Base-by-base conservation (phyloP, 1,284 basidiomycete species). In the Pascua guehoae region DNA sequence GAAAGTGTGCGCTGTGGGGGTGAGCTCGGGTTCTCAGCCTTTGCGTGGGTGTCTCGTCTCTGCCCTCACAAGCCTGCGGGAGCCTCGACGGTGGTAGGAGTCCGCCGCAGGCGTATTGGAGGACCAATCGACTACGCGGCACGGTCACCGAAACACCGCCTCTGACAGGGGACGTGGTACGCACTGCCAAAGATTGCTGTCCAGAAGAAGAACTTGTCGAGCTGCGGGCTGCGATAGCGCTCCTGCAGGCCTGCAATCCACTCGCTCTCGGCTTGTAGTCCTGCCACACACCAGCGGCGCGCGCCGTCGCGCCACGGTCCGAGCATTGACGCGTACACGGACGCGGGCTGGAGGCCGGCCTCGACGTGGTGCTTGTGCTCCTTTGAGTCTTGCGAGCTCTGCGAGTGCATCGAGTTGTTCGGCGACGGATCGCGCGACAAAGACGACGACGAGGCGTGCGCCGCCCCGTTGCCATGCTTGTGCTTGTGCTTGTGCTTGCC, bases 151-250 rank as follows among this genome's bases (percentile, higher is more conserved):
- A 32, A 32, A 32, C 24, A 32, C 24, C 24, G 24, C 24, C 24
- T 32, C n/a, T 24, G 16, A 8, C n/a, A 9, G 3, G 14, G 12
- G 16, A 12, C n/a, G 7, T n/a, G 11, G 15, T 1, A 68, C 74
- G 68, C 51, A 75, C 75, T 91, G 0, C 91, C 91, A 47, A 96
- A 82, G 0, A 90, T 82, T 1, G 91, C 92, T 0, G 90, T 88
- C 72, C 94, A 91, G 57, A 95, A 86, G 71, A 98, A 97, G 72
- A 90, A 97, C 1, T 79, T 80, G 75, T 98, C 94, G 17, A 91
- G 78, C 78, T 82, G 86, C 1, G 87, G 84, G 1, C 81, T 83
- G 36, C 90, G 83, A 14, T 65, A 53, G 70, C 81, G 50, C 53
- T 84, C 86, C 84, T 94, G 92, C 80, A 91, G 83, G 36, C 72